Evolutionary conservation across 768 basidiomycete genomes (phyloP), one percentile per base, ranked within the genome.

Genomic region (Coprinopsis marcescibilis): DNA sequence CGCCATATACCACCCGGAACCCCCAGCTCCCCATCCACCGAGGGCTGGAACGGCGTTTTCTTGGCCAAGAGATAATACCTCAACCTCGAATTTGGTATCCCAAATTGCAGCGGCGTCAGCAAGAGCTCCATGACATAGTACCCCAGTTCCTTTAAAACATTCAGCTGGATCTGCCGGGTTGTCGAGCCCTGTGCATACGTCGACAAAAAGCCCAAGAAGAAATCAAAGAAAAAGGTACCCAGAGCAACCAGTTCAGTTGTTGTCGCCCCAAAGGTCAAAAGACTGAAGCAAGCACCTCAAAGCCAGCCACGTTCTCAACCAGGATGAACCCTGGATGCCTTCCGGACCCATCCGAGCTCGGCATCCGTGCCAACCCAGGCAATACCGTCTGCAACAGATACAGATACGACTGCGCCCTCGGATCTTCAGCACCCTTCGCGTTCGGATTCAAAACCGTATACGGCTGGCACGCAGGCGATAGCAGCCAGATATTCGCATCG

Each of bases 401-500:
- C 17, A 89, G 68, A 61, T 90, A 91, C 0, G 85, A 86, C 50
- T 72, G 70, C 6, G 87, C 87, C 12, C 87, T 77, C 10, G 87
- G 83, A 65, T 91, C 89, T 10, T 65, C 64, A 6, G 74, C 76
- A 8, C 84, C 86, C 66, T 81, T 82, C 7, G 84, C 83, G 12
- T 72, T 67, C 3, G 85, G 80, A 56, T 87, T 89, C 43, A 91
- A 66, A 2, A 87, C 76, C 0, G 89, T 89, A 56, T 89, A 90
- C 0, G 89, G 89, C 57, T 90, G 88, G 60, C 88, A 91, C 5
- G 87, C 79, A 4, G 88, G 89, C 0, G 88, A 89, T 36, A 89
- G 62, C 14, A 90, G 73, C 88, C 89, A 90, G 3, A 88, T 59
- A 51, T 81, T 63, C 14, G 85, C 82, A 43, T 75, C 50, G 20